Percentiles rank a stretch among this genome's conserved stretches.
Conservation (phyloP, 352 stramenopile species). For the Pythium phragmitis region DNA sequence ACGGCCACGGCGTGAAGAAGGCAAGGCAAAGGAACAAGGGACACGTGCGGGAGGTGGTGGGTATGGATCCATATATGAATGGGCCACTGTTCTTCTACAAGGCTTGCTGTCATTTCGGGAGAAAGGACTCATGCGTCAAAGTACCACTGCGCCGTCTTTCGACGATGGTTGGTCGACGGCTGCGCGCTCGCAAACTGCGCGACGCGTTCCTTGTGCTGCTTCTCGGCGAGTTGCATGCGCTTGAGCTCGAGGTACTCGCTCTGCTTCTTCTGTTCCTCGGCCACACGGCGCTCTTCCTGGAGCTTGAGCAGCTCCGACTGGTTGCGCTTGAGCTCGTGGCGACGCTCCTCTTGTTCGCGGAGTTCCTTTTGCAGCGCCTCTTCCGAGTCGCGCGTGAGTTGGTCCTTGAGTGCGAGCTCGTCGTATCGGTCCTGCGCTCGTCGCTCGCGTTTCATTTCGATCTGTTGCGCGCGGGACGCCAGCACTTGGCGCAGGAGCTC, state of each 20-base stretch:
- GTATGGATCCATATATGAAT: not conserved
- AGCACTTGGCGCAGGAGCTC: conserved; percentile 75
- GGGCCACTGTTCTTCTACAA: too few relatives aligned
- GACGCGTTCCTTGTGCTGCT: conserved; percentile 72
- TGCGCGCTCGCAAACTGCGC: conserved; percentile 48
- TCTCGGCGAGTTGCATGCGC: conserved; percentile 72
- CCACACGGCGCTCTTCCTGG: conserved; percentile 46
- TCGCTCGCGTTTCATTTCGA: conserved; percentile 41
- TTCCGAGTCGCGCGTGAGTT: conserved; percentile 63
- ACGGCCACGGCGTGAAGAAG: not conserved
- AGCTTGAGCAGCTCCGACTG: conserved; percentile 65
- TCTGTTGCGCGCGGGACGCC: conserved; percentile 51
- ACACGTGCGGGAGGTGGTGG: not conserved
- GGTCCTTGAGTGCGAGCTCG: conserved; percentile 60
- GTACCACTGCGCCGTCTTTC: conserved; percentile 83
- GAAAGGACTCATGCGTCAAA: conserved; percentile 50
- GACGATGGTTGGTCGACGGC: conserved; percentile 55
- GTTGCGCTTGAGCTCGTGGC: conserved; percentile 60
- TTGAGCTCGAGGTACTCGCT: conserved; percentile 74
- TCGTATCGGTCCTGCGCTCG: conserved; percentile 42
- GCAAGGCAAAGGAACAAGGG: not conserved
- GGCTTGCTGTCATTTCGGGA: too few relatives aligned
- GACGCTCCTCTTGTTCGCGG: conserved; percentile 68
- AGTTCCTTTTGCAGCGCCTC: conserved; percentile 79
- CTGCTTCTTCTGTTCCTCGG: conserved; percentile 63